Conservation (phyloP, 1,284 basidiomycete genomes). For the Golubevia sp. region DNA sequence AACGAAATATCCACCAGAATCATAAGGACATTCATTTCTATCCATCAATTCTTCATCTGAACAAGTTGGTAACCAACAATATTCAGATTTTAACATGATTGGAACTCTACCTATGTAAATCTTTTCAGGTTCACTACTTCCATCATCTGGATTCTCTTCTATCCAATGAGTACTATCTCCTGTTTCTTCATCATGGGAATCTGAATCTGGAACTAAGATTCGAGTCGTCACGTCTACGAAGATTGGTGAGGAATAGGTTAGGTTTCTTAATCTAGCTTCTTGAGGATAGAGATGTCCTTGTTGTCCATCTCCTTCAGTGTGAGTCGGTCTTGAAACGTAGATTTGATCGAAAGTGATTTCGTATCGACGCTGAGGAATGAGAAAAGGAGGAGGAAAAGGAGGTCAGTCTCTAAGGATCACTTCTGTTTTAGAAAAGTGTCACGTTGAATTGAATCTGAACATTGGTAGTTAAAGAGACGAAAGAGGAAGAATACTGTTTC, state of each 20-base stretch:
- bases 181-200: slow-evolving; percentile 43
- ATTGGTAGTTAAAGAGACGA: background rate
- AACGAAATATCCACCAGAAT: slow-evolving; percentile 94
- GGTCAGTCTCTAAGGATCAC: background rate
- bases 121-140: slow-evolving; percentile 47
- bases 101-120: slow-evolving; percentile 68
- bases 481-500: too few relatives aligned
- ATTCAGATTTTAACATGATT: slow-evolving; percentile 95
- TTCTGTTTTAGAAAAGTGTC: too few relatives aligned
- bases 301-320: slow-evolving; percentile 58
- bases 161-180: slow-evolving; percentile 49
- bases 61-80: slow-evolving; percentile 85
- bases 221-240: slow-evolving; percentile 55
- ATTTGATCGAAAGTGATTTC: slow-evolving; percentile 60
- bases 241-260: slow-evolving; percentile 57
- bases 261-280: slow-evolving; percentile 56
- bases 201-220: slow-evolving; percentile 45
- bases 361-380: slow-evolving; percentile 37
- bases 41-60: slow-evolving; percentile 82
- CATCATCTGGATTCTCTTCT: slow-evolving; percentile 26
- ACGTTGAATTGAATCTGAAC: too few relatives aligned
- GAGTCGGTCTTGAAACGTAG: slow-evolving; percentile 54
- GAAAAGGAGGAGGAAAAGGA: background rate
- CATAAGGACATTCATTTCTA: slow-evolving; percentile 95
- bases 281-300: slow-evolving; percentile 52